Conservation (phyloP, 805 yeast species). For the Torulaspora quercuum region DNA sequence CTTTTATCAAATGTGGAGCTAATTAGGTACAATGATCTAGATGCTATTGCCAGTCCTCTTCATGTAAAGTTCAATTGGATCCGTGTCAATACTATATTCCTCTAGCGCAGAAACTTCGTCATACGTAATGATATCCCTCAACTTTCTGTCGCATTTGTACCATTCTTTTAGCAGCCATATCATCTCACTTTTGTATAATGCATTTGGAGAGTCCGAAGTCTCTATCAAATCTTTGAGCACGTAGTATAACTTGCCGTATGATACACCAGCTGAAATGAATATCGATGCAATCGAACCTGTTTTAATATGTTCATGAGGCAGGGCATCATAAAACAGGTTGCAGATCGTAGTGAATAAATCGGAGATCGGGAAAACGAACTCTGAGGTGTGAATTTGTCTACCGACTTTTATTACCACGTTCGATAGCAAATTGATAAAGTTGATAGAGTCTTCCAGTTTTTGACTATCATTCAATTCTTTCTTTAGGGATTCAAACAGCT, state of each 20-base stretch:
- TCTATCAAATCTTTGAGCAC: slow-evolving; percentile 60
- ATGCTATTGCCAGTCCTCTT: slow-evolving; percentile 39
- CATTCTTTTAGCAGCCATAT: slow-evolving; percentile 59
- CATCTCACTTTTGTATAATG: slow-evolving; percentile 56
- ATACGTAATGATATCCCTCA: slow-evolving; percentile 53
- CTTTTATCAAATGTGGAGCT: no score
- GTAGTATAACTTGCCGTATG: slow-evolving; percentile 62
- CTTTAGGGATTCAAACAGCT: slow-evolving; percentile 54
- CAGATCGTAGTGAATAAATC: slow-evolving; percentile 64
- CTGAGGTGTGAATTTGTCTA: slow-evolving; percentile 59
- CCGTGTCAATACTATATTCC: slow-evolving; percentile 49
- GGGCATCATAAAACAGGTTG: slow-evolving; percentile 47
- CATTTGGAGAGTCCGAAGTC: slow-evolving; percentile 51
- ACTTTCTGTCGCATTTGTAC: slow-evolving; percentile 61
- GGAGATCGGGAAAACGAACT: slow-evolving; percentile 75
- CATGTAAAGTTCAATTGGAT: slow-evolving; percentile 54
- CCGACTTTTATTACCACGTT: slow-evolving; percentile 50
- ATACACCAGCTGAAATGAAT: slow-evolving; percentile 60
- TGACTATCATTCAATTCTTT: slow-evolving; percentile 30
- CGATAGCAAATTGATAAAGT: slow-evolving; percentile 40
- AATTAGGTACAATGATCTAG: no score
- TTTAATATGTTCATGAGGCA: slow-evolving; percentile 40
- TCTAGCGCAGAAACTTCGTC: slow-evolving; percentile 45
- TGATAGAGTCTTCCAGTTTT: slow-evolving; percentile 31
- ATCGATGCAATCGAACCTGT: slow-evolving; percentile 59